phyloP scores from a whole-genome alignment of 805 yeast species.

The Yarrowia phangngaensis region DNA sequence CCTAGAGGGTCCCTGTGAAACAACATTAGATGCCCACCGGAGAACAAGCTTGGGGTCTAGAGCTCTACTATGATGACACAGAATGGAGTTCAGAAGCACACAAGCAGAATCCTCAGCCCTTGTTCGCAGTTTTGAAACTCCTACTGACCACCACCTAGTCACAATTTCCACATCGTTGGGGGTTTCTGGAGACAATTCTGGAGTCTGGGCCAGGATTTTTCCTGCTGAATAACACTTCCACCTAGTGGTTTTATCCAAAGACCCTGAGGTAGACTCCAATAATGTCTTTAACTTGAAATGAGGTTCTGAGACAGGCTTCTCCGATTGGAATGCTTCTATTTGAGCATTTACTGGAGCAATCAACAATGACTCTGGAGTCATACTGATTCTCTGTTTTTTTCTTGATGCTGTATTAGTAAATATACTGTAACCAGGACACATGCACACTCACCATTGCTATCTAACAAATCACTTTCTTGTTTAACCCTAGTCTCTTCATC shows the following conservation, averaged over 20 bases:
- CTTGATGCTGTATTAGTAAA: conserved; percentile 6
- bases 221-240: conserved; percentile 13
- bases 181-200: background rate
- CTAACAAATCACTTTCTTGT: conserved; percentile 1
- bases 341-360: background rate
- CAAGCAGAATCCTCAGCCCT: conserved; percentile 15
- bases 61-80: background rate
- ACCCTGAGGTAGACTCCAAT: background rate
- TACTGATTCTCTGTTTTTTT: background rate
- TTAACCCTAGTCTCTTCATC: background rate
- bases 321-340: background rate
- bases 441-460: conserved; percentile 2
- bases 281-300: background rate
- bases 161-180: background rate
- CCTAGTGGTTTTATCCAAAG: conserved; percentile 5
- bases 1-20: background rate
- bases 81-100: background rate
- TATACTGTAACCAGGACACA: too few relatives aligned
- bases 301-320: background rate
- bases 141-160: conserved; percentile 1
- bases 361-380: conserved; percentile 2
- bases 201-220: background rate
- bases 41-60: conserved; percentile 8
- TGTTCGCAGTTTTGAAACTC: conserved; percentile 1
- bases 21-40: background rate